Conservation (phyloP, 2,329 filamentous ascomycete species). For the Microascus cirrosus region DNA sequence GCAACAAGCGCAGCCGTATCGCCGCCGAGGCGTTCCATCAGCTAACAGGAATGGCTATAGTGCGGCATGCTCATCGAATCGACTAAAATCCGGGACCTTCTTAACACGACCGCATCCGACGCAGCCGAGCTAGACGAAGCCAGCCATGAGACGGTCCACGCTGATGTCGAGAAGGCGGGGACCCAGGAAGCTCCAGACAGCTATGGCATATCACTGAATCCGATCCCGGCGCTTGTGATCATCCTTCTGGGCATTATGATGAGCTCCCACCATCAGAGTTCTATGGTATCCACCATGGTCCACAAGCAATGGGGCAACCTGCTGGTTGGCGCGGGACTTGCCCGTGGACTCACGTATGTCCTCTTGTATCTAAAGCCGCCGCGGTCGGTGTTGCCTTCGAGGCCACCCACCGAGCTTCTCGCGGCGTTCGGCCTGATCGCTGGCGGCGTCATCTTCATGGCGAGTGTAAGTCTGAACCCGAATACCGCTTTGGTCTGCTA, state of each 20-base stretch:
- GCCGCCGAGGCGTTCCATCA: not conserved
- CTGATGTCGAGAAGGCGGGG: constrained; percentile 31
- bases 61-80: constrained; percentile 83
- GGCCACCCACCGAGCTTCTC: constrained; percentile 84
- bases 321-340: constrained; percentile 68
- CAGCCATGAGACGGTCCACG: constrained; percentile 16
- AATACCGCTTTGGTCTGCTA: not conserved
- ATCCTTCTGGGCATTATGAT: constrained; percentile 88
- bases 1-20: not conserved
- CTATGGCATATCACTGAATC: constrained; percentile 73
- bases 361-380: constrained; percentile 72
- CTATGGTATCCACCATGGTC: constrained; percentile 80
- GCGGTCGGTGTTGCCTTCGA: constrained; percentile 65
- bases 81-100: constrained; percentile 51
- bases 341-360: constrained; percentile 69
- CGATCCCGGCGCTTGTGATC: constrained; percentile 77
- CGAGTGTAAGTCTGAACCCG: constrained; percentile 53
- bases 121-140: constrained; percentile 21
- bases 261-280: constrained; percentile 78
- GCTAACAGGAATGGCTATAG: constrained; percentile 18
- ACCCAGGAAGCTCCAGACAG: constrained; percentile 47
- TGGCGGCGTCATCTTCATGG: constrained; percentile 87
- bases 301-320: constrained; percentile 90
- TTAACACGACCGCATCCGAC: constrained; percentile 40
- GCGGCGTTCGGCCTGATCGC: constrained; percentile 76